phyloP scores from a whole-genome alignment of 2,329 filamentous ascomycete species.

The Verticillium zaregamsianum region DNA sequence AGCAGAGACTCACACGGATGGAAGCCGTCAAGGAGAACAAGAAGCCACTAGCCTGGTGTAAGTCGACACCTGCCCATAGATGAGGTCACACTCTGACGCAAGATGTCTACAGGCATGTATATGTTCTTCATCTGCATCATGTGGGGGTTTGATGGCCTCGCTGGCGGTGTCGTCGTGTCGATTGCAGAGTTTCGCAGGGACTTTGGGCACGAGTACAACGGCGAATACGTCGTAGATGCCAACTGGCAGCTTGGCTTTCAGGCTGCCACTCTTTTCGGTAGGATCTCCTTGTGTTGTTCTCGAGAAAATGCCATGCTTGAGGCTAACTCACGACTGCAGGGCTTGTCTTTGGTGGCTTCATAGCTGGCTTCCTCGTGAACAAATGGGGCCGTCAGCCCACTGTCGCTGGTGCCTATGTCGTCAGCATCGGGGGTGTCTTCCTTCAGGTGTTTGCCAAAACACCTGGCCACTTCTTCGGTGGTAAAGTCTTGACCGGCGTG shows the following conservation, averaged over 20 bases:
- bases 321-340: background rate
- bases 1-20: constrained; percentile 4
- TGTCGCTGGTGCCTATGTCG: constrained; percentile 36
- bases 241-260: constrained; percentile 35
- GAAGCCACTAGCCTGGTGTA: background rate
- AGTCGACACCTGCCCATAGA: background rate
- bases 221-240: constrained; percentile 29
- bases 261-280: constrained; percentile 22
- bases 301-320: background rate
- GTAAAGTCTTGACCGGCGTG: constrained; percentile 19
- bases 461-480: constrained; percentile 23
- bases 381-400: constrained; percentile 34
- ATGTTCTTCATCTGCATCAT: constrained; percentile 15
- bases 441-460: constrained; percentile 35
- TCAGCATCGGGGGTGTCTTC: constrained; percentile 40
- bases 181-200: constrained; percentile 36
- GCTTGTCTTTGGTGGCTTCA: constrained; percentile 26
- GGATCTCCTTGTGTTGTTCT: constrained; percentile 15
- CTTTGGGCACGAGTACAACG: constrained; percentile 30
- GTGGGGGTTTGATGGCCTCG: constrained; percentile 27
- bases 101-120: constrained; percentile 4
- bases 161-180: constrained; percentile 28
- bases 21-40: constrained; percentile 8
- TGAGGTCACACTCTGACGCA: background rate
- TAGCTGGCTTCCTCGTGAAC: constrained; percentile 17